A percentile compares a stretch with the other conserved stretches of the same genome.
These are phyloP conservation scores for Calonectria crousiana DNA, from an alignment of 2,329 filamentous ascomycete species.

Conservation along the genomic window DNA sequence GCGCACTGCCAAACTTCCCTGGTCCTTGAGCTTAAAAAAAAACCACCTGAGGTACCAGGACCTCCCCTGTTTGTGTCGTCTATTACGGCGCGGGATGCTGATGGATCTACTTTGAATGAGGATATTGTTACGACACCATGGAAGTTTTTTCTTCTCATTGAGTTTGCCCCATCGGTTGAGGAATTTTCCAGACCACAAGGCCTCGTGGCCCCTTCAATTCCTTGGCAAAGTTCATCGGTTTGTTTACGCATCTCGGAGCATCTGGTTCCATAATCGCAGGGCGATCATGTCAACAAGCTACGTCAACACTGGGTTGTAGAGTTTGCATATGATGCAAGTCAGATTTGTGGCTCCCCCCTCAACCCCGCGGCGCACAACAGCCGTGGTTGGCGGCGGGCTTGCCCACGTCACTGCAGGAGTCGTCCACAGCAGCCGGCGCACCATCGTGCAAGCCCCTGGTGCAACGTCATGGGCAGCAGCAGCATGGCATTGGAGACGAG, in stretches of 20 bases:
- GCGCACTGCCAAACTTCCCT: neutral
- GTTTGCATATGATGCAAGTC: slow-evolving; percentile 7
- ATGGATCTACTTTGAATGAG: neutral
- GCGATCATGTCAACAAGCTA: neutral
- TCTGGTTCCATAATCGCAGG: neutral
- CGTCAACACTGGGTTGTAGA: neutral
- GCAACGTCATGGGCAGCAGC: neutral
- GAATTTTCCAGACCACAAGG: neutral
- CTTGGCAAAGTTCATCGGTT: neutral
- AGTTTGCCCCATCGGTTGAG: neutral
- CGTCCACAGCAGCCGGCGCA: neutral
- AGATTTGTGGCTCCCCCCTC: neutral
- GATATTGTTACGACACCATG: neutral
- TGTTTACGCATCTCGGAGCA: neutral
- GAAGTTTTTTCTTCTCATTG: neutral
- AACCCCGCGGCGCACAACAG: neutral
- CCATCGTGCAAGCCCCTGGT: neutral
- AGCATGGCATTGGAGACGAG: neutral
- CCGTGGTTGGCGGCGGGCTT: slow-evolving; percentile 21
- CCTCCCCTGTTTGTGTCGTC: slow-evolving; percentile 2
- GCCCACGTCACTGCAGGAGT: slow-evolving; percentile 31
- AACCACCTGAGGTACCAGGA: slow-evolving; percentile 15
- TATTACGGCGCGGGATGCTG: neutral
- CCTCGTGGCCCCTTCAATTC: neutral
- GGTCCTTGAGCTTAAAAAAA: slow-evolving; percentile 5